phyloP scores from a whole-genome alignment of 2,329 filamentous ascomycete genomes.

The Neospermospora avenae region DNA sequence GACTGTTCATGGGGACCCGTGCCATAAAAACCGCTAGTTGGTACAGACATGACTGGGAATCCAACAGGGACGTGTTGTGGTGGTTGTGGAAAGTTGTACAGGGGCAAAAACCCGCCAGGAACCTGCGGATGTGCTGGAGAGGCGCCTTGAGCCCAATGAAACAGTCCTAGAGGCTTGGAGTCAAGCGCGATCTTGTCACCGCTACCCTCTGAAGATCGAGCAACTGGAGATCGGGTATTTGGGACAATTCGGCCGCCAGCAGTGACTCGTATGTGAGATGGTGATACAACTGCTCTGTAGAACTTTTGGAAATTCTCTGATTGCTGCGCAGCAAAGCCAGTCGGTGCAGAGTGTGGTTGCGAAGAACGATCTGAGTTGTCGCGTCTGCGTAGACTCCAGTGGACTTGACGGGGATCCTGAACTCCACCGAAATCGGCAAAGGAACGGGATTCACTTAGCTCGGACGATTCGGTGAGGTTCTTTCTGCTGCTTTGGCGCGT shows the following conservation, averaged over 20 bases:
- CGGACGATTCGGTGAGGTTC: conserved; percentile 21
- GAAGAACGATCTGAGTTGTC: conserved; percentile 31
- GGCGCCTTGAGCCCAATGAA: conserved; percentile 11
- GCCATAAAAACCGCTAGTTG: neutral
- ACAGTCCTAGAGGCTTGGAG: neutral
- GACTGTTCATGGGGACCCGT: neutral
- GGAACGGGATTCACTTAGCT: conserved; percentile 17
- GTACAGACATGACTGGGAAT: neutral
- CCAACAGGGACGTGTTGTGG: conserved; percentile 11
- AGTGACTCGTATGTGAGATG: conserved; percentile 64
- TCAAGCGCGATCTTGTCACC: conserved; percentile 13
- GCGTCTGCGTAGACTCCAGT: conserved; percentile 33
- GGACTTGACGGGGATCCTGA: conserved; percentile 15
- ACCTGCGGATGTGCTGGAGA: conserved; percentile 17
- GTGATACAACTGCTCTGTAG: conserved; percentile 65
- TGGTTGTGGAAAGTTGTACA: conserved; percentile 18
- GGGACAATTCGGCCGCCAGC: conserved; percentile 65
- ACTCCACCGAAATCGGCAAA: conserved; percentile 8
- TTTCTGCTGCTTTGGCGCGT: conserved; percentile 9
- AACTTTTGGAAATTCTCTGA: conserved; percentile 66
- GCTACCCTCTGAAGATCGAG: conserved; percentile 30
- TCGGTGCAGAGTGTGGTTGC: conserved; percentile 50
- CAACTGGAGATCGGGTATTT: conserved; percentile 48
- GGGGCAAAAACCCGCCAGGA: conserved; percentile 19
- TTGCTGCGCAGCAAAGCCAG: conserved; percentile 51